Evolutionary conservation across 352 stramenopile genomes (phyloP).

Genomic region (Phytophthora brassicae): DNA sequence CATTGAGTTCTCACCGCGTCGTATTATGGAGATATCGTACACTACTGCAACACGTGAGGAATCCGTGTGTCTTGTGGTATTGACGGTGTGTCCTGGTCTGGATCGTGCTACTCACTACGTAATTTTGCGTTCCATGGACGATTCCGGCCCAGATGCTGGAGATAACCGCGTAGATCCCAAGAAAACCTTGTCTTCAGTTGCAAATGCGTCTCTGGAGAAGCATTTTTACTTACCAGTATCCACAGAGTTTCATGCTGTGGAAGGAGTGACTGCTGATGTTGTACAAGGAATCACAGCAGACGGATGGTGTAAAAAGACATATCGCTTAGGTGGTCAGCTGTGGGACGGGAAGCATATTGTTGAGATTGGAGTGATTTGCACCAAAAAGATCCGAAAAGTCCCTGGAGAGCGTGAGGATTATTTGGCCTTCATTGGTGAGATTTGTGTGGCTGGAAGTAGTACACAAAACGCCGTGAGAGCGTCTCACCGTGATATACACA

Average conservation of each 20-base stretch:
- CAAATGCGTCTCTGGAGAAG: slow-evolving; percentile 28
- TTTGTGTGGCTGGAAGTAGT: slow-evolving; percentile 32
- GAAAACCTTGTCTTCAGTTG: slow-evolving; percentile 32
- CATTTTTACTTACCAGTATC: slow-evolving; percentile 42
- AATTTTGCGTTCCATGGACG: slow-evolving; percentile 38
- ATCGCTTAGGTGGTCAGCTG: slow-evolving; percentile 38
- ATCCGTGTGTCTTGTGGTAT: slow-evolving; percentile 36
- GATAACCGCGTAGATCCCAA: slow-evolving; percentile 9
- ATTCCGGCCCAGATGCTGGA: slow-evolving; percentile 11
- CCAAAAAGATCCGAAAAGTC: slow-evolving; percentile 26
- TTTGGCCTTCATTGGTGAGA: slow-evolving; percentile 35
- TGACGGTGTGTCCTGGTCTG: slow-evolving; percentile 43
- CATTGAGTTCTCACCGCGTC: slow-evolving; percentile 39
- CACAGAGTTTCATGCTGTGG: slow-evolving; percentile 26
- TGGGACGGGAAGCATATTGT: slow-evolving; percentile 51
- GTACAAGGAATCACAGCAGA: slow-evolving; percentile 24
- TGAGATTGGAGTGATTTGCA: slow-evolving; percentile 42
- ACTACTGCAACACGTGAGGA: slow-evolving; percentile 32
- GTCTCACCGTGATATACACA: slow-evolving; percentile 20
- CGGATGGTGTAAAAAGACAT: slow-evolving; percentile 44
- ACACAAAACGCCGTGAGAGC: slow-evolving; percentile 16
- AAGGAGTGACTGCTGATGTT: slow-evolving; percentile 13
- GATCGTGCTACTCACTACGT: slow-evolving; percentile 43
- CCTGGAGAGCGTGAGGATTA: slow-evolving; percentile 28
- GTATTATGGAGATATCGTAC: slow-evolving; percentile 42